These are phyloP conservation scores for Stenocarpella maydis DNA, from an alignment of 2,329 filamentous ascomycete genomes.

Conservation along the genomic window DNA sequence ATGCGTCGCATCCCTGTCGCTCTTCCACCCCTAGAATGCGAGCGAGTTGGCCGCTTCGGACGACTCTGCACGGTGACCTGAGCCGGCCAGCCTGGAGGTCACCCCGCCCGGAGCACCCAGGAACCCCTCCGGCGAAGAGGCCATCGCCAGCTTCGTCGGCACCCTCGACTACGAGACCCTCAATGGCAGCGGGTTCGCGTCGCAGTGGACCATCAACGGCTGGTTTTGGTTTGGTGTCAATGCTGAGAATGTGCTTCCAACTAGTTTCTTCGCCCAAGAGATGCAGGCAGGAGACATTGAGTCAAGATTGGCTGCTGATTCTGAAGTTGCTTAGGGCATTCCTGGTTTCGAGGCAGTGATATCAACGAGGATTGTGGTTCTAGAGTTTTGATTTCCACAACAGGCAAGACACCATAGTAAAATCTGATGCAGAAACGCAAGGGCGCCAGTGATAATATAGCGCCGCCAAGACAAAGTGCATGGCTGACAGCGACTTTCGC, in stretches of 20 bases:
- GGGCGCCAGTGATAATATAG: neutral
- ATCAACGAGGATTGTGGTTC: neutral
- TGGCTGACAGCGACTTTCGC: neutral
- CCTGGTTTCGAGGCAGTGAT: neutral
- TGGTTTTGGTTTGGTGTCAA: slow-evolving; percentile 38
- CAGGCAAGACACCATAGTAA: neutral
- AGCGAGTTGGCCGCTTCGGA: slow-evolving; percentile 64
- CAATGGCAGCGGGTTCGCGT: slow-evolving; percentile 71
- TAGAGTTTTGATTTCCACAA: no score
- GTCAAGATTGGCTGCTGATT: slow-evolving; percentile 3
- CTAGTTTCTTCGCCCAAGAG: slow-evolving; percentile 10
- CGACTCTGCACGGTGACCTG: slow-evolving; percentile 64
- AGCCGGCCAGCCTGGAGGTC: slow-evolving; percentile 46
- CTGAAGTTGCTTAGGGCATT: neutral
- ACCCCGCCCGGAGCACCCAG: slow-evolving; percentile 38
- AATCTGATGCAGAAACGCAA: neutral
- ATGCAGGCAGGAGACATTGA: neutral
- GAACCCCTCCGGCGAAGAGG: neutral
- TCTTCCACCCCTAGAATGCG: slow-evolving; percentile 49
- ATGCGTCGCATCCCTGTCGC: neutral
- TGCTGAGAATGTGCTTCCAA: neutral
- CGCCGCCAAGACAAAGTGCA: neutral
- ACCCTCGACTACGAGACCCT: slow-evolving; percentile 66
- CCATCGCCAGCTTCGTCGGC: slow-evolving; percentile 55
- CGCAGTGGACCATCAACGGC: slow-evolving; percentile 61